A percentile compares a stretch with the other conserved stretches of the same genome.
phyloP scores from a whole-genome alignment of 345 rosid genomes.

The Eucalyptus sideroxylon region DNA sequence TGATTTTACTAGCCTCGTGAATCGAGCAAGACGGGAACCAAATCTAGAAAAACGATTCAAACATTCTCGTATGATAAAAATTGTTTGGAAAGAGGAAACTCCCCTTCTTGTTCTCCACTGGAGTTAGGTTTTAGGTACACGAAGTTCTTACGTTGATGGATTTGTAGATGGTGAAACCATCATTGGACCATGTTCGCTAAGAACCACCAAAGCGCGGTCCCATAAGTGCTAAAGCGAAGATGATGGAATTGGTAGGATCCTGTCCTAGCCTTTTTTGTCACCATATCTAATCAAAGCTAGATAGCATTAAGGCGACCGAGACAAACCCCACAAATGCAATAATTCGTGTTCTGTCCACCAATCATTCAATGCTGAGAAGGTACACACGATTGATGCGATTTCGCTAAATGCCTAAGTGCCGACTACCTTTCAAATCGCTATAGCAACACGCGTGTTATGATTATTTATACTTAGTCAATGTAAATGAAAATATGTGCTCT shows the following conservation, averaged over 20 bases:
- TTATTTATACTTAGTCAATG: not conserved
- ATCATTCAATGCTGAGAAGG: not conserved
- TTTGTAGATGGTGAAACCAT: not conserved
- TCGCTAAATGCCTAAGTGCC: not conserved
- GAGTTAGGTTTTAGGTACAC: not conserved
- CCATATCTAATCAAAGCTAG: not conserved
- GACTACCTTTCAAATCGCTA: not conserved
- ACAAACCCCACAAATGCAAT: not conserved
- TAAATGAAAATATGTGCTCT: not conserved
- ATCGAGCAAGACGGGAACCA: not conserved
- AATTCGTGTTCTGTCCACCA: not conserved
- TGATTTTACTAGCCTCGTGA: not conserved
- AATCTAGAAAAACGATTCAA: not conserved
- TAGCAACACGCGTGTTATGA: not conserved
- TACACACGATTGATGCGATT: not conserved
- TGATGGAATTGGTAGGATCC: not conserved
- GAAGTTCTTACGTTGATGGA: not conserved
- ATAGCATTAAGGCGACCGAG: not conserved
- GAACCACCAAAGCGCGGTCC: not conserved
- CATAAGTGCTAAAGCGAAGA: not conserved
- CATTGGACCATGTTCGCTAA: not conserved
- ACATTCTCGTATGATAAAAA: not conserved
- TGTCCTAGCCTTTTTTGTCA: not conserved
- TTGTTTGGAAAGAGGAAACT: not conserved
- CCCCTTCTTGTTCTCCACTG: not conserved